Evolutionary conservation across 306 rosid species (phyloP).

Genomic region (Rosa lucieae): DNA sequence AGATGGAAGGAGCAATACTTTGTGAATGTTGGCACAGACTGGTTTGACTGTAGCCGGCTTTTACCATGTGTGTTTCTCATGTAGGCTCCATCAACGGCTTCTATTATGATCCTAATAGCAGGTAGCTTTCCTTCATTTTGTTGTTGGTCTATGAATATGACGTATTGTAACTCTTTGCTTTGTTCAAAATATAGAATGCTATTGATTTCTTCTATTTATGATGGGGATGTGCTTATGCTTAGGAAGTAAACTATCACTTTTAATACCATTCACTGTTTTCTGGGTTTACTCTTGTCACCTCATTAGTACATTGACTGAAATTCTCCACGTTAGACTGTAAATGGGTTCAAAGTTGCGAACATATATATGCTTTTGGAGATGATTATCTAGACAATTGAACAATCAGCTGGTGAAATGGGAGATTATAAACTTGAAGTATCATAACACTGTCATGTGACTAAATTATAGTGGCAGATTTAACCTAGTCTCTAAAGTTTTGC

Average conservation of each 20-base stretch:
- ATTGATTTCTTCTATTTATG: background rate
- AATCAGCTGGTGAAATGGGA: background rate
- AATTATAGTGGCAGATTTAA: background rate
- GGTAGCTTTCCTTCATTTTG: conserved; percentile 38
- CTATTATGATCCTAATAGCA: conserved; percentile 93
- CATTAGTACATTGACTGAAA: conserved; percentile 23
- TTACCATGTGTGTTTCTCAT: conserved; percentile 90
- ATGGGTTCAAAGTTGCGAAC: background rate
- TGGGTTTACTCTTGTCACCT: conserved; percentile 27
- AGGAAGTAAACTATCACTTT: background rate
- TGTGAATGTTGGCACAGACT: too few species aligned
- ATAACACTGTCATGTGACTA: background rate
- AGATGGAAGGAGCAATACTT: conserved; percentile 58
- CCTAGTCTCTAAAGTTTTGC: background rate
- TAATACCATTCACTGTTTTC: background rate
- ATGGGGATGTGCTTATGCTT: background rate
- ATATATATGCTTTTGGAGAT: background rate
- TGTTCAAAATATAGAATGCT: background rate
- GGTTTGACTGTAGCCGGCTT: conserved; percentile 38
- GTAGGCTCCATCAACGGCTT: conserved; percentile 90
- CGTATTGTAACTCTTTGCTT: background rate
- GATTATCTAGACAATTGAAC: background rate
- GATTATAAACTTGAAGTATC: background rate
- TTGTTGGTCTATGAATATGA: conserved; percentile 4
- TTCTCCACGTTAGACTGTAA: background rate